Evolutionary conservation across 495 filamentous ascomycete species (phyloP).

Genomic region (Aspergillus coremiiformis): DNA sequence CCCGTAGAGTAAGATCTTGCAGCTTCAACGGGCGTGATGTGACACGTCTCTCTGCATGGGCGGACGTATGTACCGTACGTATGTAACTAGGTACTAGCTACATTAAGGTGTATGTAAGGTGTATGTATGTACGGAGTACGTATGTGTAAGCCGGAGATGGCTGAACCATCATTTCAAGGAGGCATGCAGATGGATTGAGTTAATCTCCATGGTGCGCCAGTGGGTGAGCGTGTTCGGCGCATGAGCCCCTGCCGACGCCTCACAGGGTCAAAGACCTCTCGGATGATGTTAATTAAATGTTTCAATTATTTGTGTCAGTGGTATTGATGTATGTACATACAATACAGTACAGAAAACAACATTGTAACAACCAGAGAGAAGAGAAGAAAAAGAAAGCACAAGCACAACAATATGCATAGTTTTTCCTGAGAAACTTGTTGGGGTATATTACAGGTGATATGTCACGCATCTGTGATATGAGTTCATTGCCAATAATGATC

Average conservation of each 20-base stretch:
- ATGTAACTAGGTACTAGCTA: not conserved
- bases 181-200: conserved; percentile 13
- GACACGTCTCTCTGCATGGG: not conserved
- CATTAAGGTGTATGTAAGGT: not conserved
- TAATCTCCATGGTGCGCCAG: conserved; percentile 6
- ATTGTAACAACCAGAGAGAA: not conserved
- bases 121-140: not conserved
- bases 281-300: not conserved
- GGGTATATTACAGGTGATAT: no score
- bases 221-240: conserved; percentile 1
- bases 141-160: not conserved
- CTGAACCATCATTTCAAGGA: conserved; percentile 1
- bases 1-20: conserved; percentile 3
- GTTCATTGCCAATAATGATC: not conserved
- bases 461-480: not conserved
- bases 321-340: no score
- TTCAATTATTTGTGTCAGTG: not conserved
- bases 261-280: conserved; percentile 1
- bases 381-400: not conserved
- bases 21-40: not conserved
- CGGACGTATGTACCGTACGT: not conserved
- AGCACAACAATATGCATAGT: no score
- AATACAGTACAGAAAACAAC: no score
- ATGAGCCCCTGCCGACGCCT: not conserved
- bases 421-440: no score